Evolutionary conservation across 202 grass and related monocot genomes (phyloP), one percentile per base, ranked within the genome.

Genomic region (Carex arenaria): DNA sequence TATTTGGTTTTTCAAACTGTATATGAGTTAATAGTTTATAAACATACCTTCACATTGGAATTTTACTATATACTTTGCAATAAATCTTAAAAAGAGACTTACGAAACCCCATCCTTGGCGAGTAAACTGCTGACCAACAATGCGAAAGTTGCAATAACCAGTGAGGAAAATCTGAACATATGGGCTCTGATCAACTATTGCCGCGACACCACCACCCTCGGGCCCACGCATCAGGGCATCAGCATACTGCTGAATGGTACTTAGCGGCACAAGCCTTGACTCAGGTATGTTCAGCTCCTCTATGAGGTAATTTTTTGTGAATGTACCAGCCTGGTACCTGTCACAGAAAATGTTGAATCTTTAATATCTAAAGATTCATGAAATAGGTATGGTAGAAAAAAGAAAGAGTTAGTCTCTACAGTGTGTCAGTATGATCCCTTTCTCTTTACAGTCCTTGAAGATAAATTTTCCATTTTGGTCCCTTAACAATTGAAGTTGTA

Each of bases 41-140:
- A 76, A 17, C 13, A 54, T 57, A 55, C 56, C 52, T 76, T 76
- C 1, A 1, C 17, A 54, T 56, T 17, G 13, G 51, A 31, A 47
- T 10, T 10, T 36, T 45, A 34, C 2, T 70, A 15, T 70, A 4
- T 14, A 14, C 11, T 66, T 34, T 66, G 28, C 28, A 77, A 64
- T 3, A 79, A 87, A 10, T 49, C 42, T 18, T 19, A 30, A 79
- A 72, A 34, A 38, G 12, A 32, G 79, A 97, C 95, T 64, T 93
- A 98, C 95, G 86, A 98, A 98, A 79, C 95, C 95, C 95, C 95
- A 98, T 86, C 95, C 95, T 83, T 98, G 89, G 53, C 80, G 87
- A 8, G 95, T 98, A 88, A 98, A 98, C 57, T 92, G 83, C 78
- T 95, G 90, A 0, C 92, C 95, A 8, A 93, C 95, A 51, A 88